Evolutionary conservation across 306 rosid genomes (phyloP).

Genomic region (Mimosa bimucronata): DNA sequence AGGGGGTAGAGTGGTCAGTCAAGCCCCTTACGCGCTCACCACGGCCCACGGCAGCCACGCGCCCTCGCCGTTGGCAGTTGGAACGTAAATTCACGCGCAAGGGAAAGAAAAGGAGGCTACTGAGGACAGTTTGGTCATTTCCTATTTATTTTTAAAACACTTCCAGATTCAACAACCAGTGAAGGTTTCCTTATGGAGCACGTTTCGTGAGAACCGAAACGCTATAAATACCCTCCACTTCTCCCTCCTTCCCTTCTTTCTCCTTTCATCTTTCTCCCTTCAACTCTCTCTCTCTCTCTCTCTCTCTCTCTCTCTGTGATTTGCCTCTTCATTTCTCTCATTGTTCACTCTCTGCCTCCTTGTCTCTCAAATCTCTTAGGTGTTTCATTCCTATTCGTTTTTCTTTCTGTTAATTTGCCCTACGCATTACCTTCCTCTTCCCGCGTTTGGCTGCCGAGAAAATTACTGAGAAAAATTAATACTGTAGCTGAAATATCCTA

Average conservation of each 20-base stretch:
- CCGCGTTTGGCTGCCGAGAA: too few species aligned
- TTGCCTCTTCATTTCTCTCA: too few species aligned
- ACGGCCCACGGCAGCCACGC: background rate
- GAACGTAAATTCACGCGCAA: background rate
- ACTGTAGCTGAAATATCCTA: slow-evolving; percentile 18
- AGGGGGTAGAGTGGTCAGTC: background rate
- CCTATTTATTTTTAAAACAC: background rate
- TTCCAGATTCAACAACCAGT: slow-evolving; percentile 51
- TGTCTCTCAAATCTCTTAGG: too few species aligned
- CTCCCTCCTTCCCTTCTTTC: background rate
- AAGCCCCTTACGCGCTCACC: background rate
- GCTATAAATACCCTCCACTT: slow-evolving; percentile 50
- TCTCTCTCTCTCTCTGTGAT: slow-evolving; percentile 21
- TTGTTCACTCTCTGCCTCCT: too few species aligned
- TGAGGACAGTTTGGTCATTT: background rate
- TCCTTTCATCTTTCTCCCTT: slow-evolving; percentile 4
- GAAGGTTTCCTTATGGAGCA: slow-evolving; percentile 45
- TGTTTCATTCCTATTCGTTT: too few species aligned
- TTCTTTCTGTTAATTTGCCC: background rate
- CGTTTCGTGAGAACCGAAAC: slow-evolving; percentile 39
- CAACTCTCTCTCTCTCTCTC: background rate
- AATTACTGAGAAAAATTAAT: too few species aligned
- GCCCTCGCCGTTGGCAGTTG: background rate
- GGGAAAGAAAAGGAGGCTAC: background rate
- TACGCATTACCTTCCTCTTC: slow-evolving; percentile 32